Evolutionary conservation across 2,329 filamentous ascomycete genomes (phyloP), one percentile per base, ranked within the genome.

Genomic region (Cladosporium halotolerans): DNA sequence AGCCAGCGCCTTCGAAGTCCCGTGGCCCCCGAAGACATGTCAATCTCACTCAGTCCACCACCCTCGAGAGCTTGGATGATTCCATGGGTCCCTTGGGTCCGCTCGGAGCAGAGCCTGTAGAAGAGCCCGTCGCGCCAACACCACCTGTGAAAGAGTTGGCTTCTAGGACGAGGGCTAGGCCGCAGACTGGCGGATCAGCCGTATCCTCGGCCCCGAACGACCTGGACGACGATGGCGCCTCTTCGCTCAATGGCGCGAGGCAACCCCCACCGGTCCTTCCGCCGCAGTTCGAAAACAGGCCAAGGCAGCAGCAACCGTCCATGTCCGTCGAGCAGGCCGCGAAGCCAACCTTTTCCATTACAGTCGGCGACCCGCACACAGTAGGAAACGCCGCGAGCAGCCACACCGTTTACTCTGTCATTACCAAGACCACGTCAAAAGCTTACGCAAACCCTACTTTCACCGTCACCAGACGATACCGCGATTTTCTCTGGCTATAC

Each of bases 401-500:
- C 58, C 93, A 99, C 71, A 99, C 96, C 59, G 93, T 97, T 45
- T 99, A 99, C 73, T 89, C 89, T 63, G 93, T 99, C 59, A 82
- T 88, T 65, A 99, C 93, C 55, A 93, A 87, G 88, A 99, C 93
- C 10, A 88, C 89, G 1, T 97, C 92, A 36, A 96, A 96, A 75
- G 93, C 90, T 48, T 99, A 97, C 72, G 88, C 88, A 67, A 87
- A 92, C 65, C 79, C 88, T 49, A 91, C 96, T 66, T 97, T 99
- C 66, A 85, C 89, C 53, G 93, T 99, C 62, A 95, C 90, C 65
- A 82, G 93, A 63, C 83, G 93, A 66, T 99, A 97, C 71, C 85
- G 91, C 55, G 93, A 99, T 72, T 99, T 99, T 70, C 76, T 99
- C 50, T 99, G 93, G 93, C 83, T 99, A 28, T 99, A 99, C 71